Conservation (phyloP, 306 rosid species). For the Cicer bijugum region DNA sequence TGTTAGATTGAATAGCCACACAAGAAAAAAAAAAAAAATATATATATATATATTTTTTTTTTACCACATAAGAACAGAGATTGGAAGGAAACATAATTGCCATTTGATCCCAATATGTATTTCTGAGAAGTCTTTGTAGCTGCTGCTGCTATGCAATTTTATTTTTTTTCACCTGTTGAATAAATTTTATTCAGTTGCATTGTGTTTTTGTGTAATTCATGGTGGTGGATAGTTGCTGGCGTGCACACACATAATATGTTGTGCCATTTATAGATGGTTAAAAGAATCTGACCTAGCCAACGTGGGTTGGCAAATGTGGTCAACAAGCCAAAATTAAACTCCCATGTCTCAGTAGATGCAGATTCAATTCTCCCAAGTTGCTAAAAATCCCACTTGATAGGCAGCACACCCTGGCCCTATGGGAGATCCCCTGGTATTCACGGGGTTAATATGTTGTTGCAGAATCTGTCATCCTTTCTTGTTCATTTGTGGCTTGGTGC, state of each 20-base stretch:
- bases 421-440: too few relatives aligned
- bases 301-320: neutral
- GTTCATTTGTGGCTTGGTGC: constrained; percentile 22
- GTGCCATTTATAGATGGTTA: constrained; percentile 24
- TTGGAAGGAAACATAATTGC: constrained; percentile 33
- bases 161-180: neutral
- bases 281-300: neutral
- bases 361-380: neutral
- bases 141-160: constrained; percentile 29
- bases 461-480: neutral
- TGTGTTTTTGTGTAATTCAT: constrained; percentile 2
- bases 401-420: neutral
- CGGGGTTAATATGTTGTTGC: neutral
- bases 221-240: constrained; percentile 21
- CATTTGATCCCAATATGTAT: constrained; percentile 1
- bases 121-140: constrained; percentile 3
- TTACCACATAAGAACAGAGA: neutral
- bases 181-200: constrained; percentile 4
- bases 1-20: constrained; percentile 1
- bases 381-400: neutral
- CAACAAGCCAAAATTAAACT: neutral
- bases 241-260: neutral
- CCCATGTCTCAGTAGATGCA: neutral
- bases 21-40: too few relatives aligned
- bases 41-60: too few relatives aligned